Evolutionary conservation across 225 moss, liverwort and hornwort species (phyloP).

Genomic region (Lunularia cruciata): DNA sequence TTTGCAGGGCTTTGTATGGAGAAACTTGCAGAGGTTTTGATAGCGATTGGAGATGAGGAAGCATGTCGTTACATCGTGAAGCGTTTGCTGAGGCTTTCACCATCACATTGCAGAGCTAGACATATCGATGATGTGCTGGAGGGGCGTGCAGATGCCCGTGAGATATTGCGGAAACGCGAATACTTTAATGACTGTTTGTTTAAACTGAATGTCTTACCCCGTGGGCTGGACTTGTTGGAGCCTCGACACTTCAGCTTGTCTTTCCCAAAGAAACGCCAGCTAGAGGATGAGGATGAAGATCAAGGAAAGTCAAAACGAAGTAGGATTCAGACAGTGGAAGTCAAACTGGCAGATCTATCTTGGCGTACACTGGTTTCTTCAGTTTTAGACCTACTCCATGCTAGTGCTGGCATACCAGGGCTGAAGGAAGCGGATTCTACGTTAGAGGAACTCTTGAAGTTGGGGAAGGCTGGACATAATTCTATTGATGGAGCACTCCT

Average conservation of each 20-base stretch:
- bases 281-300: conserved; percentile 49
- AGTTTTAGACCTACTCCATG: conserved; percentile 48
- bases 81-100: conserved; percentile 73
- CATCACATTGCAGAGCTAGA: conserved; percentile 76
- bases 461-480: not conserved
- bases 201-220: conserved; percentile 53
- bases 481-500: conserved; percentile 15
- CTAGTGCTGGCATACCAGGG: conserved; percentile 7
- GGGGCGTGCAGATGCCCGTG: conserved; percentile 45
- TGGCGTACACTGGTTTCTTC: conserved; percentile 75
- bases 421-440: not conserved
- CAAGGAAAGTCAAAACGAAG: conserved; percentile 55
- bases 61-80: conserved; percentile 75
- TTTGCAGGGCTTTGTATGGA: conserved; percentile 95
- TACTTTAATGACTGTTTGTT: conserved; percentile 39
- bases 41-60: conserved; percentile 90
- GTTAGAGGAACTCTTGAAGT: not conserved
- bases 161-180: conserved; percentile 36
- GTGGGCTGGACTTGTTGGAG: conserved; percentile 79
- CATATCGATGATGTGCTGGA: conserved; percentile 75
- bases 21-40: conserved; percentile 89
- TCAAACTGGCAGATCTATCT: conserved; percentile 65
- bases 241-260: conserved; percentile 77
- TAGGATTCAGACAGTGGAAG: conserved; percentile 61
- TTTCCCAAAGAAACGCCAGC: conserved; percentile 68